Evolutionary conservation across 257 asterid genomes (phyloP).

Genomic region (Solanum etuberosum): DNA sequence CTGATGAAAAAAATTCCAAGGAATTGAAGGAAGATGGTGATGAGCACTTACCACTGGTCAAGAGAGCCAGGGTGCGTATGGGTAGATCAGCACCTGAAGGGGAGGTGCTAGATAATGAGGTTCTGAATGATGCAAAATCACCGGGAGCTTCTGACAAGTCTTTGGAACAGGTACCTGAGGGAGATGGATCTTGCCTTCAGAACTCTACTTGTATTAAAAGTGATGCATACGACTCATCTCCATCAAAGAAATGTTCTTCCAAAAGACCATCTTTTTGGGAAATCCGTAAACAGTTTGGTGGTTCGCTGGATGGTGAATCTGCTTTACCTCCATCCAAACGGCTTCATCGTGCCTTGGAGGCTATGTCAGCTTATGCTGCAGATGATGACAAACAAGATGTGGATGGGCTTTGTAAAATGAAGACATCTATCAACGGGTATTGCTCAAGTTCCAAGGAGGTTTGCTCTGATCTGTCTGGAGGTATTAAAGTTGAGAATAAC

Average conservation of each 20-base stretch:
- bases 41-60: conserved; percentile 80
- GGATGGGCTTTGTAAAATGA: conserved; percentile 19
- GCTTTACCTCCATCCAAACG: conserved; percentile 97
- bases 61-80: conserved; percentile 93
- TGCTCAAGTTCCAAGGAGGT: conserved; percentile 8
- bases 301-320: conserved; percentile 67
- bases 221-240: conserved; percentile 17
- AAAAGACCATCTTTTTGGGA: conserved; percentile 40
- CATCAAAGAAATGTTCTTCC: conserved; percentile 20
- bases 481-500: not conserved
- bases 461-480: conserved; percentile 15
- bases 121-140: conserved; percentile 38
- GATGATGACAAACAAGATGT: conserved; percentile 42
- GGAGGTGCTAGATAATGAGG: conserved; percentile 23
- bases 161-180: conserved; percentile 28
- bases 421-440: conserved; percentile 6
- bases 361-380: conserved; percentile 94
- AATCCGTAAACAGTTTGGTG: conserved; percentile 26
- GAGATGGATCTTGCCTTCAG: conserved; percentile 23
- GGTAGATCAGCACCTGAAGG: conserved; percentile 40
- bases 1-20: conserved; percentile 25
- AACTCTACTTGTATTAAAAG: conserved; percentile 15
- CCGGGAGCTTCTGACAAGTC: conserved; percentile 25
- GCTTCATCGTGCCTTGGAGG: conserved; percentile 89
- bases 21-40: conserved; percentile 77